Conservation (phyloP, 192 early-diverging fungal species). For the Endogone sp. region DNA sequence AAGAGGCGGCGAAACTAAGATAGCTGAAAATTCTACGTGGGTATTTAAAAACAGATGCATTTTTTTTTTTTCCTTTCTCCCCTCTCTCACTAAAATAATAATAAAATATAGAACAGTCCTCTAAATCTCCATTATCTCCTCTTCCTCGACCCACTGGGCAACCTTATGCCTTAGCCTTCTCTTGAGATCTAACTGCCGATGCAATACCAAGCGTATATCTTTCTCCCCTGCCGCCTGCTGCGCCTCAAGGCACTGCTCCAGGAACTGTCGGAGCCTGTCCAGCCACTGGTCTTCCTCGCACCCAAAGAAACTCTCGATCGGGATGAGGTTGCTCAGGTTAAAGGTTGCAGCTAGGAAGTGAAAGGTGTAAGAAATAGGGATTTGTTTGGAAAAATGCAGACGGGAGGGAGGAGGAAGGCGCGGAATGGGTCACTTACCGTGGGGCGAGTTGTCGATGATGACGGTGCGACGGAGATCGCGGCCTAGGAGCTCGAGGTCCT, state of each 20-base stretch:
- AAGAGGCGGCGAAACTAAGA: too few species aligned
- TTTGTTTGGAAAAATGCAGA: too few species aligned
- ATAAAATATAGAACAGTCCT: too few species aligned
- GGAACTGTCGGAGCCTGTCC: conserved; percentile 16
- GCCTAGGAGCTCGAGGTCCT: conserved; percentile 28
- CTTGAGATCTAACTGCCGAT: conserved; percentile 33
- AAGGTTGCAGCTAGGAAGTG: conserved; percentile 20
- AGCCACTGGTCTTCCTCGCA: conserved; percentile 19
- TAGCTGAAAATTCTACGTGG: too few species aligned
- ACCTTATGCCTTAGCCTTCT: conserved; percentile 22
- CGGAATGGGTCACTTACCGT: conserved; percentile 11
- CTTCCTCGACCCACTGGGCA: conserved; percentile 19
- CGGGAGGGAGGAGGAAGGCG: not conserved
- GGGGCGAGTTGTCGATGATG: conserved; percentile 30
- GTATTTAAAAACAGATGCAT: too few species aligned
- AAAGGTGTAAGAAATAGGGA: not conserved
- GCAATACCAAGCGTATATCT: conserved; percentile 26
- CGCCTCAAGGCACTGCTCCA: conserved; percentile 14
- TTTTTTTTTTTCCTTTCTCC: too few species aligned
- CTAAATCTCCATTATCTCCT: not conserved
- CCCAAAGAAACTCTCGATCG: conserved; percentile 29
- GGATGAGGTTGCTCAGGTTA: conserved; percentile 35
- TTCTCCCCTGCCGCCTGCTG: conserved; percentile 21
- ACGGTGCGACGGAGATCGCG: conserved; percentile 30
- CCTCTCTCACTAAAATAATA: too few species aligned